phyloP scores from a whole-genome alignment of 306 rosid species.

The Dalbergia oliveri region DNA sequence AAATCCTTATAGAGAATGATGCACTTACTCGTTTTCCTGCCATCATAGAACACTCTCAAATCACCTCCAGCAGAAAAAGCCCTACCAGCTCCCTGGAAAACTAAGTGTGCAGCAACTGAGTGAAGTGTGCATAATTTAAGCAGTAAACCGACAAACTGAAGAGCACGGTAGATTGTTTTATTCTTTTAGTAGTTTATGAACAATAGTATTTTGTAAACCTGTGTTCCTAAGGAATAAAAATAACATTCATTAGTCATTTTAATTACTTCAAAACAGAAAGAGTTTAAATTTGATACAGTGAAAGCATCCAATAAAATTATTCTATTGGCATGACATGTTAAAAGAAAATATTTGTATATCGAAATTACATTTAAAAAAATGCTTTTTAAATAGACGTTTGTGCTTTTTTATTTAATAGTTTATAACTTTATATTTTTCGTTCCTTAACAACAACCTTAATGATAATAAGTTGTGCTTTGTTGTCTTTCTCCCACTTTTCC shows the following conservation, averaged over 20 bases:
- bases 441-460: conserved; percentile 68
- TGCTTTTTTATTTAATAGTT: too few species aligned
- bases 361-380: too few species aligned
- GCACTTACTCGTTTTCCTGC: conserved; percentile 69
- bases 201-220: neutral
- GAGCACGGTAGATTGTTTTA: conserved; percentile 8
- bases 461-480: conserved; percentile 73
- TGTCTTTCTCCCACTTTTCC: conserved; percentile 93
- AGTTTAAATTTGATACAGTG: too few species aligned
- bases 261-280: neutral
- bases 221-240: neutral
- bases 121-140: neutral
- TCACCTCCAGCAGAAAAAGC: conserved; percentile 98
- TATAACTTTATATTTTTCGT: neutral
- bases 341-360: too few species aligned
- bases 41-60: conserved; percentile 86
- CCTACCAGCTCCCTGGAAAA: conserved; percentile 85
- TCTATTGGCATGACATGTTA: too few species aligned
- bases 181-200: neutral
- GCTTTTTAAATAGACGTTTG: too few species aligned
- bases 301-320: too few species aligned
- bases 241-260: neutral
- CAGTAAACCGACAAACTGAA: neutral
- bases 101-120: conserved; percentile 20
- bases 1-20: conserved; percentile 27